Percentiles rank a stretch among this genome's conserved stretches.
phyloP scores from a whole-genome alignment of 2,329 filamentous ascomycete genomes.

The Talaromyces sp. region DNA sequence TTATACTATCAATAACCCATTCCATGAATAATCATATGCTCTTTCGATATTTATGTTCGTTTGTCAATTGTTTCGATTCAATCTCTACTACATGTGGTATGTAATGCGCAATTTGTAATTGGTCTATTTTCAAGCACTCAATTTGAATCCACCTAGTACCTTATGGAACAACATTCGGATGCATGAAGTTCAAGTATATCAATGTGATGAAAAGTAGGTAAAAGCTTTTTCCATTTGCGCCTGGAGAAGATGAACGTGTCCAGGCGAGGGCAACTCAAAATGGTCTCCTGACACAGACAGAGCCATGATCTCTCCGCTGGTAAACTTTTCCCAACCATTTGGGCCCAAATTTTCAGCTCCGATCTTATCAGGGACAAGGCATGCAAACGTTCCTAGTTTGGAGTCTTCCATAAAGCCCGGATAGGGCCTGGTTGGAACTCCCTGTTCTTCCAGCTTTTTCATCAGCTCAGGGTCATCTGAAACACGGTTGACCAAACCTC shows the following conservation, averaged over 20 bases:
- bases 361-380: not conserved
- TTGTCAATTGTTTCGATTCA: not conserved
- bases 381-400: not conserved
- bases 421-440: not conserved
- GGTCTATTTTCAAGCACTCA: not conserved
- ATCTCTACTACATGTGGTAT: not conserved
- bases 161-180: not conserved
- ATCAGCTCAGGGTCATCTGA: not conserved
- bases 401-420: not conserved
- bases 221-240: not conserved
- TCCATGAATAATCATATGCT: too few relatives aligned
- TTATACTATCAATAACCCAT: too few relatives aligned
- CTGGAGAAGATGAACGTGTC: not conserved
- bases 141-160: not conserved
- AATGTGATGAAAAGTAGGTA: not conserved
- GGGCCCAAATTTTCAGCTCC: not conserved
- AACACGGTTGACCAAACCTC: not conserved
- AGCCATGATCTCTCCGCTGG: not conserved
- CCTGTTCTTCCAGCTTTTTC: not conserved
- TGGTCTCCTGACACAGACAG: not conserved
- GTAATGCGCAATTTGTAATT: not conserved
- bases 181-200: not conserved
- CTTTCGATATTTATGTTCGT: not conserved
- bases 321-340: not conserved
- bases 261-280: not conserved